phyloP scores from a whole-genome alignment of 73 alveolate species.

The Stentor roeselii region DNA sequence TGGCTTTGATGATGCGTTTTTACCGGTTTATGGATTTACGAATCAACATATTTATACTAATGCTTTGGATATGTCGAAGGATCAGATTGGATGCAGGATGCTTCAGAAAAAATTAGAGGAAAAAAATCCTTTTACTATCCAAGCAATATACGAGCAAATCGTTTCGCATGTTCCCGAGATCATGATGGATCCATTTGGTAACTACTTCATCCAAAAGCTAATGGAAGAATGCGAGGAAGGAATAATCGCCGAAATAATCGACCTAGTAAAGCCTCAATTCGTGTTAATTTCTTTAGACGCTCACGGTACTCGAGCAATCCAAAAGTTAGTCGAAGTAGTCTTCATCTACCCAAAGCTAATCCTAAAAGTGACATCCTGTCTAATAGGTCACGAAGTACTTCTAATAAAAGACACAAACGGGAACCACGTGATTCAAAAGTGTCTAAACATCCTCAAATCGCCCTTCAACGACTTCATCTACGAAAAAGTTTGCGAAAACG shows the following conservation, averaged over 20 bases:
- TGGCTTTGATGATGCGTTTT: not conserved
- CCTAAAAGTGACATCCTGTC: slow-evolving; percentile 36
- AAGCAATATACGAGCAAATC: slow-evolving; percentile 34
- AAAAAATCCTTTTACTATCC: slow-evolving; percentile 44
- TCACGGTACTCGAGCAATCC: slow-evolving; percentile 83
- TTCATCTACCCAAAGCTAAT: slow-evolving; percentile 33
- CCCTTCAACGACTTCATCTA: slow-evolving; percentile 53
- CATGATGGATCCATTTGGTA: slow-evolving; percentile 80
- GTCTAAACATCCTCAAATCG: slow-evolving; percentile 41
- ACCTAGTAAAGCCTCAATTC: not conserved
- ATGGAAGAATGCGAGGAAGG: slow-evolving; percentile 30
- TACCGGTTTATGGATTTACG: not conserved
- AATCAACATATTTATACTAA: slow-evolving; percentile 42
- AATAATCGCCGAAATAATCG: not conserved
- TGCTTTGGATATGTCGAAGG: slow-evolving; percentile 67
- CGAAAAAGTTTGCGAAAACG: slow-evolving; percentile 50
- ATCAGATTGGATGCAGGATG: slow-evolving; percentile 86
- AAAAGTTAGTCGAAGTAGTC: slow-evolving; percentile 53
- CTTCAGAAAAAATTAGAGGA: slow-evolving; percentile 79
- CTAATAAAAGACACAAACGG: slow-evolving; percentile 72
- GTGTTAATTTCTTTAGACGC: slow-evolving; percentile 48
- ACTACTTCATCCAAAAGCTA: slow-evolving; percentile 75
- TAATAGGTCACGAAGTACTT: slow-evolving; percentile 37
- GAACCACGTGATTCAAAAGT: slow-evolving; percentile 69
- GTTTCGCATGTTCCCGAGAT: slow-evolving; percentile 22